These are phyloP conservation scores for Colletotrichum siamense DNA, from an alignment of 2,329 filamentous ascomycete genomes.

Conservation along the genomic window DNA sequence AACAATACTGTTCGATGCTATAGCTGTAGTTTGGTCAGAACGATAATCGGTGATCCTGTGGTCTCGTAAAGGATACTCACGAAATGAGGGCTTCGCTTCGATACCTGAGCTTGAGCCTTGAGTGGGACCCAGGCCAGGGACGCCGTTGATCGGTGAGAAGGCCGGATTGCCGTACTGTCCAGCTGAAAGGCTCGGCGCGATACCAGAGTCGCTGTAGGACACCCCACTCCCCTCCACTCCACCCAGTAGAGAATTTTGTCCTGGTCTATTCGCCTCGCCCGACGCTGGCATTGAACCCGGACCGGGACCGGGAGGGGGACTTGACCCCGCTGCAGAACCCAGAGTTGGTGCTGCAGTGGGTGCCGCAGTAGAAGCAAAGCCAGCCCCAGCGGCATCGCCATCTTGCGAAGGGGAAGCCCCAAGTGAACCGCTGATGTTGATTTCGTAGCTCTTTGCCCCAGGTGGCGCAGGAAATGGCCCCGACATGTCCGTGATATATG, in stretches of 20 bases:
- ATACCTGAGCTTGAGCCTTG: background rate
- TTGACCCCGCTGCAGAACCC: background rate
- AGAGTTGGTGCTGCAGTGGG: background rate
- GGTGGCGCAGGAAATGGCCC: background rate
- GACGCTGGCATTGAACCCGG: background rate
- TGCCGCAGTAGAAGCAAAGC: background rate
- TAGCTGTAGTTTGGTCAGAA: background rate
- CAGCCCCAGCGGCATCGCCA: background rate
- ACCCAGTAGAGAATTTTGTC: background rate
- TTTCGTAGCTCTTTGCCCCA: background rate
- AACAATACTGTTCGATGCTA: background rate
- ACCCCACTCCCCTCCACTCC: background rate
- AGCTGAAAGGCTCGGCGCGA: background rate
- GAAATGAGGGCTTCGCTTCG: background rate
- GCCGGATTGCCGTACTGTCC: background rate
- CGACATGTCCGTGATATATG: background rate
- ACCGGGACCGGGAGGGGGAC: background rate
- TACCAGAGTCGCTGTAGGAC: background rate
- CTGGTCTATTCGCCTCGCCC: background rate
- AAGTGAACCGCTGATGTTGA: background rate
- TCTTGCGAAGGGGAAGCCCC: background rate
- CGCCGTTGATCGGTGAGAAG: background rate
- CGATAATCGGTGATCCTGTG: rapidly evolving
- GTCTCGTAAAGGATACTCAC: background rate
- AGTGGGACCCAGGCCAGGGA: background rate